Conservation (phyloP, 306 rosid species). For the Oemleria cerasiformis region DNA sequence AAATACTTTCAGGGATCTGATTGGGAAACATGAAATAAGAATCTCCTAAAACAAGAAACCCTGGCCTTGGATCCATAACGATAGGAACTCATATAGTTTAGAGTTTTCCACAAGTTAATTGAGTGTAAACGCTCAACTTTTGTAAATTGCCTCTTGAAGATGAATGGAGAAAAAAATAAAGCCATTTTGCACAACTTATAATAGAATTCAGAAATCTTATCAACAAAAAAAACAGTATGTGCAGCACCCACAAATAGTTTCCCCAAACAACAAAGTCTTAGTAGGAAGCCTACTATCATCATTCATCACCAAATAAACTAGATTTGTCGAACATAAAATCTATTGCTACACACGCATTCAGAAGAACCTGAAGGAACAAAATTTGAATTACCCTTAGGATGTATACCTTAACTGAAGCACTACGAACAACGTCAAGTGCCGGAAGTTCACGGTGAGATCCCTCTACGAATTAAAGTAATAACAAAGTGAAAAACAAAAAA, state of each 20-base stretch:
- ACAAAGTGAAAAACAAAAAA: slow-evolving; percentile 12
- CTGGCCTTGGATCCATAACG: background rate
- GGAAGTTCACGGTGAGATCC: slow-evolving; percentile 97
- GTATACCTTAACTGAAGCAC: slow-evolving; percentile 65
- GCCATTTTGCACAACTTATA: background rate
- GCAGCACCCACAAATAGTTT: background rate
- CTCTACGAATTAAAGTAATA: slow-evolving; percentile 47
- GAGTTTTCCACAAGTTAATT: background rate
- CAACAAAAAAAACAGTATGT: background rate
- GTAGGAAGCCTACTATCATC: slow-evolving; percentile 11
- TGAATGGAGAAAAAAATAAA: background rate
- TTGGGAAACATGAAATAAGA: background rate
- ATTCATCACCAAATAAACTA: background rate
- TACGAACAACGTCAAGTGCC: slow-evolving; percentile 62
- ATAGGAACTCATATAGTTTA: background rate
- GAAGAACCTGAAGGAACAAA: slow-evolving; percentile 11
- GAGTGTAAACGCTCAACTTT: background rate
- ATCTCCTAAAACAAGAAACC: background rate
- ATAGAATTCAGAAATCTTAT: background rate
- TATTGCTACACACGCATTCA: slow-evolving; percentile 4
- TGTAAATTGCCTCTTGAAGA: background rate
- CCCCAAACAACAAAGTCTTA: background rate
- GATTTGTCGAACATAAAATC: slow-evolving; percentile 3
- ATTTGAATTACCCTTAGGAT: slow-evolving; percentile 15
- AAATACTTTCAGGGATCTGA: background rate